Percentiles rank a stretch among this genome's conserved stretches.
Conservation (phyloP, 805 yeast genomes). For the Wickerhamiella galacta region DNA sequence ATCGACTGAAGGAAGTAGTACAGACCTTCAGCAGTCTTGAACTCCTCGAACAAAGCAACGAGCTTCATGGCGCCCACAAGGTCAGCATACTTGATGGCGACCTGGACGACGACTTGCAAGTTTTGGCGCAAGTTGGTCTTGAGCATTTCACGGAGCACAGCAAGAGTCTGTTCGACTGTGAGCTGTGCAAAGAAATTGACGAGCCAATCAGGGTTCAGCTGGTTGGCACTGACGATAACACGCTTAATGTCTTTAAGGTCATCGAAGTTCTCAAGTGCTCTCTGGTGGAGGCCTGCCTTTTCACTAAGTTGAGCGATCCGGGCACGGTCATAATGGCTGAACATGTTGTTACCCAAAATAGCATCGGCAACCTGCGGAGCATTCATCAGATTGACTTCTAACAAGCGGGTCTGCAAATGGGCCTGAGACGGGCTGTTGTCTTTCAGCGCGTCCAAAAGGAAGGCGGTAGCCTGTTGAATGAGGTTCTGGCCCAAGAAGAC, state of each 20-base stretch:
- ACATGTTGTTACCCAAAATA: slow-evolving; percentile 86
- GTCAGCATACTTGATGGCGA: slow-evolving; percentile 91
- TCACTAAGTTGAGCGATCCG: slow-evolving; percentile 86
- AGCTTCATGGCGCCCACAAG: slow-evolving; percentile 72
- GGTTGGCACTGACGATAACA: slow-evolving; percentile 70
- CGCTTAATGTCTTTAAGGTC: slow-evolving; percentile 92
- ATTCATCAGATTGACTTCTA: slow-evolving; percentile 81
- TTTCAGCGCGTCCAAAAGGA: slow-evolving; percentile 85
- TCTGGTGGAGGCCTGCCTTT: slow-evolving; percentile 87
- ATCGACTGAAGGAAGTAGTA: slow-evolving; percentile 86
- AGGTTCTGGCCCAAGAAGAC: slow-evolving; percentile 86
- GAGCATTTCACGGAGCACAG: slow-evolving; percentile 75
- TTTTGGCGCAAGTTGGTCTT: slow-evolving; percentile 66
- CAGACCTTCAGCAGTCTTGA: slow-evolving; percentile 80
- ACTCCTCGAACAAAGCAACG: slow-evolving; percentile 85
- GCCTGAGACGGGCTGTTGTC: slow-evolving; percentile 90
- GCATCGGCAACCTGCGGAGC: slow-evolving; percentile 99
- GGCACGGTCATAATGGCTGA: slow-evolving; percentile 87
- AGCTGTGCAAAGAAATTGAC: slow-evolving; percentile 83
- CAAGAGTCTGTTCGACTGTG: slow-evolving; percentile 82
- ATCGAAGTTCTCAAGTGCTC: slow-evolving; percentile 91
- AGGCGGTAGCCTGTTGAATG: slow-evolving; percentile 96
- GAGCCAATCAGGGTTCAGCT: slow-evolving; percentile 82
- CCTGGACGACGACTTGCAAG: slow-evolving; percentile 85
- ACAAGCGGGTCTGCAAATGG: slow-evolving; percentile 81